Base-by-base conservation (phyloP, 257 asterid species). In the Fraxinus excelsior region DNA sequence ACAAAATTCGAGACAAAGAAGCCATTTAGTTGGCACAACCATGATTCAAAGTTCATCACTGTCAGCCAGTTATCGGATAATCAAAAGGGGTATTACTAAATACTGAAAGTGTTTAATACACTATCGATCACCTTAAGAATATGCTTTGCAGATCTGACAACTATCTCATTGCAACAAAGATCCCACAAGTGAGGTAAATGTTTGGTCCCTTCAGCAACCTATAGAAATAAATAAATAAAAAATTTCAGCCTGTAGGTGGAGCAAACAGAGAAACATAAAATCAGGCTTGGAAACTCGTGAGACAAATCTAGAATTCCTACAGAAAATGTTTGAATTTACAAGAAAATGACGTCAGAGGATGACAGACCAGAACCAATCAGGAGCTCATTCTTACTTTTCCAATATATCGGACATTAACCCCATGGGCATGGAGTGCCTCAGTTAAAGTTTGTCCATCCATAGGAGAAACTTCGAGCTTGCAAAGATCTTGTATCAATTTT, bases 391-490 rank as follows among this genome's bases (percentile, higher is more conserved):
- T 84, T 89, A 92, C 98, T 83, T 88, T 89, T 72, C 98, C 97
- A 76, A 94, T 83, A 78, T 94, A 94, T 51, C 97, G 98, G 76
- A 92, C 84, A 74, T 94, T 94, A 76, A 94, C 87, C 58, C 98
- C 98, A 85, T 92, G 94, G 32, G 97, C 94, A 88, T 91, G 98
- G 77, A 94, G 94, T 58, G 97, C 96, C 84, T 94, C 98, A 51
- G 97, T 94, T 72, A 94, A 85, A 68, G 98, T 92, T 62, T 91
- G 97, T 26, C 98, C 98, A 85, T 94, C 97, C 97, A 92, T 92
- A 69, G 98, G 98, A 74, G 98, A 94, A 85, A 94, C 97, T 84
- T 94, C 98, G 76, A 94, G 98, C 73, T 92, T 82, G 81, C 92
- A 83, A 67, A 94, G 93, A 84, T 94, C 97, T 77, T 87, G 85